phyloP scores from a whole-genome alignment of 2,329 filamentous ascomycete species.

The Botrytis aclada region DNA sequence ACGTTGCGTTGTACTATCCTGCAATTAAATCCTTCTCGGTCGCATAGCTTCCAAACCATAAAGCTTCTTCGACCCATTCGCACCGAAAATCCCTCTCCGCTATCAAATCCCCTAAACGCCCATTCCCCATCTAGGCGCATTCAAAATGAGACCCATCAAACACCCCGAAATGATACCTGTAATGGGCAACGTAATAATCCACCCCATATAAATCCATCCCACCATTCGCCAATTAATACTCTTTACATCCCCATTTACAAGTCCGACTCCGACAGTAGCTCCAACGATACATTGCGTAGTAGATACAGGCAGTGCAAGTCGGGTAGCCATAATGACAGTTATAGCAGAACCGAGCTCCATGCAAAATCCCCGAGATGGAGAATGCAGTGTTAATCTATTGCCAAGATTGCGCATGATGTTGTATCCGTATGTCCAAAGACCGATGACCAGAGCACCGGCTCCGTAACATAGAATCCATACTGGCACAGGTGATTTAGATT shows the following conservation, averaged over 20 bases:
- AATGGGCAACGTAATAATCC: conserved; percentile 45
- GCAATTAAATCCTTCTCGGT: neutral
- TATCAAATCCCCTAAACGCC: neutral
- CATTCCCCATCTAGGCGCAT: conserved; percentile 12
- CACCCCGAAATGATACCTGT: conserved; percentile 20
- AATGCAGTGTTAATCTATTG: conserved; percentile 29
- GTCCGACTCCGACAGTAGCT: conserved; percentile 71
- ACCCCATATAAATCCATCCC: conserved; percentile 61
- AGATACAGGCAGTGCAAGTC: conserved; percentile 67
- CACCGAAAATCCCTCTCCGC: no score
- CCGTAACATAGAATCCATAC: conserved; percentile 50
- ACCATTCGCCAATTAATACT: conserved; percentile 75
- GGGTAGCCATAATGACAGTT: conserved; percentile 71
- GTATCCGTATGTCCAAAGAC: conserved; percentile 72
- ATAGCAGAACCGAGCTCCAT: conserved; percentile 80
- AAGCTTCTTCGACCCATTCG: neutral
- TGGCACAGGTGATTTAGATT: conserved; percentile 62
- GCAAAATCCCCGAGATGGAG: conserved; percentile 55
- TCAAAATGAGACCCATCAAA: conserved; percentile 18
- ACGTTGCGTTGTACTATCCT: neutral
- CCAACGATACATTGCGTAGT: conserved; percentile 80
- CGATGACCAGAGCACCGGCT: conserved; percentile 45
- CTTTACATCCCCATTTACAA: conserved; percentile 68
- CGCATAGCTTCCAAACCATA: neutral
- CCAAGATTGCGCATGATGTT: conserved; percentile 58